These are phyloP conservation scores for Daldinia vernicosa DNA, from an alignment of 495 filamentous ascomycete genomes.

Conservation along the genomic window DNA sequence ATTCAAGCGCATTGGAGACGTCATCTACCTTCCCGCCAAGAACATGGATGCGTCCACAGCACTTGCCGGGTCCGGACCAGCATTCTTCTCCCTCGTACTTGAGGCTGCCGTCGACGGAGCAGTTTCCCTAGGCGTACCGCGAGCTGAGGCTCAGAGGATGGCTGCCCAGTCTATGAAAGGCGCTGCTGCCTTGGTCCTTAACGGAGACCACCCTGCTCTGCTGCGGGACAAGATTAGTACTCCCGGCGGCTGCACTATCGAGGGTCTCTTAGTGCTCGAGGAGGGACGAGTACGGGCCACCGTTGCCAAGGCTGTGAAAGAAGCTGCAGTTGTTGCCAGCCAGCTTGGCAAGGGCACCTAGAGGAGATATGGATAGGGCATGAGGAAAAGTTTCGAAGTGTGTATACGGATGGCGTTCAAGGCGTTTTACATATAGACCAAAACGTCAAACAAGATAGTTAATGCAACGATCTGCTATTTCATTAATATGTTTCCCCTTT, in stretches of 20 bases:
- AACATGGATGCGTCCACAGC: slow-evolving; percentile 80
- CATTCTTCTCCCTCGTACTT: slow-evolving; percentile 80
- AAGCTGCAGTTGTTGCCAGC: slow-evolving; percentile 79
- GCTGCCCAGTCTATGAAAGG: slow-evolving; percentile 81
- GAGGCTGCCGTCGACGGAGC: slow-evolving; percentile 81
- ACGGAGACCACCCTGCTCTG: slow-evolving; percentile 79
- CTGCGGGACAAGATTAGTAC: slow-evolving; percentile 81
- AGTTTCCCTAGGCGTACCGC: slow-evolving; percentile 81
- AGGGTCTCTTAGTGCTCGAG: slow-evolving; percentile 77
- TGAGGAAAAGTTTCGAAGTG: slow-evolving; percentile 7
- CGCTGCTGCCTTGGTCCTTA: slow-evolving; percentile 73
- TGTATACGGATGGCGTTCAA: slow-evolving; percentile 35
- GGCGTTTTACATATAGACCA: slow-evolving; percentile 27
- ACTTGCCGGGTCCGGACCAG: slow-evolving; percentile 80
- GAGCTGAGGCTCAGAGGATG: slow-evolving; percentile 80
- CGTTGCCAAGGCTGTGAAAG: slow-evolving; percentile 75
- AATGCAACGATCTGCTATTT: slow-evolving; percentile 5
- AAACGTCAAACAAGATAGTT: not conserved
- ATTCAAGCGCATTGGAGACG: slow-evolving; percentile 74
- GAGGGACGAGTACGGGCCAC: slow-evolving; percentile 76
- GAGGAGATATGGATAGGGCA: slow-evolving; percentile 54
- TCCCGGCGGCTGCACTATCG: slow-evolving; percentile 83
- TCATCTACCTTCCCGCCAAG: slow-evolving; percentile 68
- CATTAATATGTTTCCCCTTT: not conserved
- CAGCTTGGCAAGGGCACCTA: slow-evolving; percentile 70